Percentiles rank a stretch among this genome's conserved stretches.
phyloP scores from a whole-genome alignment of 1,284 basidiomycete genomes.

The Thecaphora thlaspeos region DNA sequence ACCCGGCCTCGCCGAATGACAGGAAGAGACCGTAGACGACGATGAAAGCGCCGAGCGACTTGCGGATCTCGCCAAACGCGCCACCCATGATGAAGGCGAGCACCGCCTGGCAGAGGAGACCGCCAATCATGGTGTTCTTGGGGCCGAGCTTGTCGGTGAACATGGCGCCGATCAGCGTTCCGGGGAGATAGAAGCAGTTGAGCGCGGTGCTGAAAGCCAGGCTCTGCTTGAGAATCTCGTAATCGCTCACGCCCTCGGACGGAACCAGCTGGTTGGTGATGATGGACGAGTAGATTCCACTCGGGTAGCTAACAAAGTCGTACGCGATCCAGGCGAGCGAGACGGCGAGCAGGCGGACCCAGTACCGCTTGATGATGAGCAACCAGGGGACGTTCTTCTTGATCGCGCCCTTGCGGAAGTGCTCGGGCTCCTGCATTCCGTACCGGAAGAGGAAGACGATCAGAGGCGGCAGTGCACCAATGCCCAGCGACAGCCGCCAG shows the following conservation, averaged over 20 bases:
- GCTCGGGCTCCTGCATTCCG: conserved; percentile 75
- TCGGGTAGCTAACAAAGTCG: conserved; percentile 47
- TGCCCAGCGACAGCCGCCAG: conserved; percentile 78
- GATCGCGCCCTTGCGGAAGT: conserved; percentile 71
- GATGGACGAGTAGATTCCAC: conserved; percentile 76
- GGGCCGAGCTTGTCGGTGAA: conserved; percentile 62
- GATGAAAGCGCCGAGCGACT: conserved; percentile 60
- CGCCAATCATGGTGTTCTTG: conserved; percentile 48
- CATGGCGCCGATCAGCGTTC: conserved; percentile 75
- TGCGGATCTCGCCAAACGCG: conserved; percentile 32
- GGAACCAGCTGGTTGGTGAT: conserved; percentile 69
- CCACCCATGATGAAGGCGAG: conserved; percentile 64
- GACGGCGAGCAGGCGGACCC: conserved; percentile 69
- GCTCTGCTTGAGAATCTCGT: conserved; percentile 14
- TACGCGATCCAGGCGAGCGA: conserved; percentile 67
- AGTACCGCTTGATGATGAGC: conserved; percentile 79
- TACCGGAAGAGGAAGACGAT: conserved; percentile 82
- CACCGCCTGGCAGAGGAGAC: conserved; percentile 41
- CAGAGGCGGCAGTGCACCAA: conserved; percentile 78
- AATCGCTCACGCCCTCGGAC: conserved; percentile 8
- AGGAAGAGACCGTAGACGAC: conserved; percentile 88
- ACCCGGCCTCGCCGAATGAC: conserved; percentile 74
- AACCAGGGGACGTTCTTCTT: conserved; percentile 72
- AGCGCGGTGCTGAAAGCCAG: conserved; percentile 59
- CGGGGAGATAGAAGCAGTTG: conserved; percentile 63